Evolutionary conservation across 495 filamentous ascomycete species (phyloP).

Genomic region (Penicillium lagena): DNA sequence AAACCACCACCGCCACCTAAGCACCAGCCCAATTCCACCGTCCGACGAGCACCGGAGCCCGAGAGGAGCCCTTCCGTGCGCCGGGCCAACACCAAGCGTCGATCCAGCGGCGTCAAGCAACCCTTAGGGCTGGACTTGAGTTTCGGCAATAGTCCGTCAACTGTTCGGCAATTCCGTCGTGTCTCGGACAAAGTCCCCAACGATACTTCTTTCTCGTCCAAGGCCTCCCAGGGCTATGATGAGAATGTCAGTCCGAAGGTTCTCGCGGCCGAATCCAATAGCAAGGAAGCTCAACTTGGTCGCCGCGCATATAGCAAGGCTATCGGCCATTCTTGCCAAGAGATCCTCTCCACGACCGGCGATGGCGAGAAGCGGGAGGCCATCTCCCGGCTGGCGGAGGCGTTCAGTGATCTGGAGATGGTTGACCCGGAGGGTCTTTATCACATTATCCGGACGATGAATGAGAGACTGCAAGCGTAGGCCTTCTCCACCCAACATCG

Average conservation of each 20-base stretch:
- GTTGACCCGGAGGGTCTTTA: conserved; percentile 89
- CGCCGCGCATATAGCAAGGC: conserved; percentile 72
- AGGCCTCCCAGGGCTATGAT: conserved; percentile 26
- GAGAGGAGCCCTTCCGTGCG: conserved; percentile 38
- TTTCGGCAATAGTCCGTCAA: conserved; percentile 86
- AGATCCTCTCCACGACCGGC: conserved; percentile 73
- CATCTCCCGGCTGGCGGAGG: conserved; percentile 70
- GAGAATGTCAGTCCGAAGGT: conserved; percentile 40
- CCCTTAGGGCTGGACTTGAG: conserved; percentile 78
- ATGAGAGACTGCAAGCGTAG: conserved; percentile 51
- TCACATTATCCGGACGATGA: conserved; percentile 66
- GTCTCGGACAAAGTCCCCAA: conserved; percentile 62
- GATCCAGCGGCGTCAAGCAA: conserved; percentile 56
- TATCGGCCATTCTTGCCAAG: conserved; percentile 73
- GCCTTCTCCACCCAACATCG: not conserved
- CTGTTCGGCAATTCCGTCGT: conserved; percentile 81
- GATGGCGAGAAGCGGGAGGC: conserved; percentile 72
- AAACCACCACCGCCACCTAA: conserved; percentile 29
- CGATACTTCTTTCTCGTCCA: conserved; percentile 25
- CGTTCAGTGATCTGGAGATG: conserved; percentile 76
- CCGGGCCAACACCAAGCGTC: conserved; percentile 39
- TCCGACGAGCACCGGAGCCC: conserved; percentile 48
- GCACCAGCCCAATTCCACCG: conserved; percentile 38
- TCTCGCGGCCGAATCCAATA: conserved; percentile 30
- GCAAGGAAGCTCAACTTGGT: conserved; percentile 76